These are phyloP conservation scores for Exobasidium cylindrosporum DNA, from an alignment of 1,284 basidiomycete genomes.

Conservation along the genomic window DNA sequence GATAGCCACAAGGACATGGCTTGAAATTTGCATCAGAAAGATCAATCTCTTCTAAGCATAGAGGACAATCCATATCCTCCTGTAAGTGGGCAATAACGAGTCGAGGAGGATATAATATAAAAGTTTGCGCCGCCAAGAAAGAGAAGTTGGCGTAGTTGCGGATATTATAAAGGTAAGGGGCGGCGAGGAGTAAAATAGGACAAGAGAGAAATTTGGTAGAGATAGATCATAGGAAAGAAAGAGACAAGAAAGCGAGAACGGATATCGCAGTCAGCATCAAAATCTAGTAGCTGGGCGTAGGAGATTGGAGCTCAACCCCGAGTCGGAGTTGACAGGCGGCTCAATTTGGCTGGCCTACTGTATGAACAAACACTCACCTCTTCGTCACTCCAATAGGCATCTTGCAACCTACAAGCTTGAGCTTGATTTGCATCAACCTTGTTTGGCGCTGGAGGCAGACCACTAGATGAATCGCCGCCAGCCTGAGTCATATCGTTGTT, in stretches of 20 bases:
- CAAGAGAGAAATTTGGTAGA: no score
- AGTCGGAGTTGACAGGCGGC: no score
- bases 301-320: no score
- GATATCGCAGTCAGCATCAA: background rate
- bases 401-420: slow-evolving; percentile 70
- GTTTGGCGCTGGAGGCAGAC: slow-evolving; percentile 42
- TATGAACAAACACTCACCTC: slow-evolving; percentile 60
- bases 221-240: slow-evolving; percentile 13
- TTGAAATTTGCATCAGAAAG: slow-evolving; percentile 99
- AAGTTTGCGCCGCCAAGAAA: no score
- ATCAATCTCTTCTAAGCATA: slow-evolving; percentile 98
- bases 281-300: slow-evolving; percentile 11
- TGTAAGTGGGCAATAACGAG: slow-evolving; percentile 51
- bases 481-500: slow-evolving; percentile 21
- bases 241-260: background rate
- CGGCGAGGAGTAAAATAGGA: no score
- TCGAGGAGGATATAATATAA: background rate
- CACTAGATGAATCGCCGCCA: slow-evolving; percentile 18
- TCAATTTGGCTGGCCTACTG: no score
- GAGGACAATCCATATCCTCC: slow-evolving; percentile 97
- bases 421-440: slow-evolving; percentile 47
- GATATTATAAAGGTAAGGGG: no score
- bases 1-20: slow-evolving; percentile 97
- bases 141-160: no score
- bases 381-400: slow-evolving; percentile 98